phyloP scores from a whole-genome alignment of 75 land plant species.

The Cunninghamia lanceolata region DNA sequence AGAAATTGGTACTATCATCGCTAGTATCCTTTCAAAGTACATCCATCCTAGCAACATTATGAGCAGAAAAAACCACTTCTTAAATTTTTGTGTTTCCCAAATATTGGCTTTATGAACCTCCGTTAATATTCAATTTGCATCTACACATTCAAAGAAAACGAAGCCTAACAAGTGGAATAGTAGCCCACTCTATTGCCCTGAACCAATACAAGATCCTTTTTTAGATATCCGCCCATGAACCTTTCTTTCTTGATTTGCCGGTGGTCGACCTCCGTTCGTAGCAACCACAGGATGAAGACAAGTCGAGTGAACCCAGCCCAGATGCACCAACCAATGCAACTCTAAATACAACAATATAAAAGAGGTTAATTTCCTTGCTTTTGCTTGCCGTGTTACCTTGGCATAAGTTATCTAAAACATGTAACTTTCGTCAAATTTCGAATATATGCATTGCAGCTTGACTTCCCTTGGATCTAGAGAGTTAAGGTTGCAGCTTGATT shows the following conservation, averaged over 20 bases:
- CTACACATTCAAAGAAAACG: neutral
- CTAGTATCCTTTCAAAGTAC: neutral
- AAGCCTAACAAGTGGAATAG: neutral
- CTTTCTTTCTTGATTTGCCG: too few species aligned
- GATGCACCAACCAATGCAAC: too few species aligned
- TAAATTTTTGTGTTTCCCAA: neutral
- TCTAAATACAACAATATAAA: too few species aligned
- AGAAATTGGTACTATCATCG: neutral
- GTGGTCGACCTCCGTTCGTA: too few species aligned
- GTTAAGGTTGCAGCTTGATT: too few species aligned
- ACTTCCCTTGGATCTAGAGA: neutral
- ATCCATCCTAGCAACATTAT: neutral
- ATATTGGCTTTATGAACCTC: neutral
- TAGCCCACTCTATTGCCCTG: neutral
- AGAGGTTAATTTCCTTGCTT: neutral
- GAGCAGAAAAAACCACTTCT: too few species aligned
- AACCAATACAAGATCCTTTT: neutral
- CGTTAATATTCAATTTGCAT: neutral
- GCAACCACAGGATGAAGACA: too few species aligned
- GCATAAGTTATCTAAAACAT: neutral
- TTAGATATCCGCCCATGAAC: too few species aligned
- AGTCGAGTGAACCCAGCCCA: too few species aligned
- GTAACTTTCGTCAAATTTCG: neutral
- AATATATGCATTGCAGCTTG: neutral
- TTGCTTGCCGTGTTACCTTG: neutral